phyloP scores from a whole-genome alignment of 306 rosid genomes.

The Quercus dentata region DNA sequence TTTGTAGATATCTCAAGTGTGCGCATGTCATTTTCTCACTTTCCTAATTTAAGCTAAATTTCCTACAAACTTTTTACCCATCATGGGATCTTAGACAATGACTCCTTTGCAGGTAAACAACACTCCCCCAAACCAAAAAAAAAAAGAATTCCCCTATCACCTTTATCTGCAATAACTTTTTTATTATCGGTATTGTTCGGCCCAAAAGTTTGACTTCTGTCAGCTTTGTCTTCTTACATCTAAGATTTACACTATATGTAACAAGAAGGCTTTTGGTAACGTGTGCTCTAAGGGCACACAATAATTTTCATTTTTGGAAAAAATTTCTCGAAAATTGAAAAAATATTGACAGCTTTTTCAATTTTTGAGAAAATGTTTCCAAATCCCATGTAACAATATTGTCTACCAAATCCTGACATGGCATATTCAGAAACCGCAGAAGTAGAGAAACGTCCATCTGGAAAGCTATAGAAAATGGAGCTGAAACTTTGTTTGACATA shows the following conservation, averaged over 20 bases:
- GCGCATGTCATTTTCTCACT: background rate
- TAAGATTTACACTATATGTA: background rate
- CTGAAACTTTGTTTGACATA: slow-evolving; percentile 68
- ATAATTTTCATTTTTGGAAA: too few species aligned
- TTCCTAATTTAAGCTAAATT: background rate
- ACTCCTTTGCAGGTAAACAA: background rate
- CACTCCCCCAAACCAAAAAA: background rate
- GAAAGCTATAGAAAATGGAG: slow-evolving; percentile 82
- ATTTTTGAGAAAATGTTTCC: too few species aligned
- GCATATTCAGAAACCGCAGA: slow-evolving; percentile 73
- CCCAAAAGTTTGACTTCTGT: background rate
- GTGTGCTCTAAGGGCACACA: too few species aligned
- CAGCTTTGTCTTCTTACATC: background rate
- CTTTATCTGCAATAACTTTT: background rate
- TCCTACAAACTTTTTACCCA: background rate
- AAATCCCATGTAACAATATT: background rate
- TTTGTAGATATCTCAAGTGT: slow-evolving; percentile 82
- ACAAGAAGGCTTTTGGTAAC: too few species aligned
- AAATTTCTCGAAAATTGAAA: too few species aligned
- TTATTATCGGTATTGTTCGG: background rate
- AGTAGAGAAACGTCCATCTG: slow-evolving; percentile 61
- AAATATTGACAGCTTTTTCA: too few species aligned
- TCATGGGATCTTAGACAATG: background rate
- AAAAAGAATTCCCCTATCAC: background rate
- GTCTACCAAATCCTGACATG: background rate